Base-by-base conservation (phyloP, 495 filamentous ascomycete species). In the Hypoxylon fuscum region DNA sequence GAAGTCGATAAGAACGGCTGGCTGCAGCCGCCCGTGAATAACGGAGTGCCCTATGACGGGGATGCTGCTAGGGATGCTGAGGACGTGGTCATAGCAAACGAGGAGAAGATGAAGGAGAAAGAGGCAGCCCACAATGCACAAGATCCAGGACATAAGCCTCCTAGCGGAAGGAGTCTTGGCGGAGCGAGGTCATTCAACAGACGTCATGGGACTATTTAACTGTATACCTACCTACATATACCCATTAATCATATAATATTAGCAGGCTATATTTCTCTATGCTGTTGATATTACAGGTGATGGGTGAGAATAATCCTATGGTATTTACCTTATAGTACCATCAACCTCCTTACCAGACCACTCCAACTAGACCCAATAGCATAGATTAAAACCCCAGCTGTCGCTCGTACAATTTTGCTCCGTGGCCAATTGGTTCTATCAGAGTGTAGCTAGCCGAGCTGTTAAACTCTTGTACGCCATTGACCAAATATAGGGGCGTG, bases 381-480 rank as follows among this genome's bases (percentile, higher is more conserved):
- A n/a, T 14, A 14, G 12, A 31, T 60, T 20, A 50, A 6, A 64
- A 60, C 14, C 54, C 65, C 31, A 64, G 23, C 46, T 21, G 54
- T 12, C 47, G 25, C 18, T 68, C 60, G 25, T 64, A 64, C 17
- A 42, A n/a, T 12, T 17, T n/a, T 8, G 55, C 59, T 8, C 45
- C 50, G 5, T 25, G 2, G 10, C 65, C 60, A 21, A 68, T 58
- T 17, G 65, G 65, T 21, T 64, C 55, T 37, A 64, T 54, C 44
- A 68, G 15, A 14, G 68, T 77, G 69, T 75, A 75, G 9, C 73
- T 68, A 10, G 69, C 59, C 9, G 74, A 70, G 55, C 71, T 77
- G 61, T 78, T 70, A 42, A 79, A 74, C 64, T 79, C 77, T 47
- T 79, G 75, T 14, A 78, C 72, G 2, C 76, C 75, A 18, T 61